Evolutionary conservation across 768 basidiomycete species (phyloP), one percentile per base, ranked within the genome.

Genomic region (Rhodosporidiobolus odoratus): DNA sequence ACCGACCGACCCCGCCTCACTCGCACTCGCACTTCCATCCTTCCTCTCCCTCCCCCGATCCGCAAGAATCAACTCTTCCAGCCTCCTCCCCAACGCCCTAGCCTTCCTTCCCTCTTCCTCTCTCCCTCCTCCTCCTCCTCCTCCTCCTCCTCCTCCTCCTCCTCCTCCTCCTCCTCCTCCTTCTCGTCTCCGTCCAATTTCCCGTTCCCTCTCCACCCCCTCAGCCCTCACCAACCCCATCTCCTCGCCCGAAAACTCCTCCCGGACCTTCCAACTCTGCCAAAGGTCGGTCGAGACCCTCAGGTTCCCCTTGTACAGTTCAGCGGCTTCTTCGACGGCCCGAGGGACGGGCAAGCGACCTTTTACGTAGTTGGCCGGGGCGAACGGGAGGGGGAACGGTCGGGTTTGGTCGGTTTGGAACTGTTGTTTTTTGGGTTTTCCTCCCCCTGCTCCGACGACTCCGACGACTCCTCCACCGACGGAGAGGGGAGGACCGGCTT

Each of bases 351-450:
- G 78, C 67, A 37, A 85, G 82, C 62, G 69, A 65, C 83, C 82
- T 64, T 80, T 68, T 57, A 83, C 58, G 54, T 58, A 66, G 67
- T 78, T 78, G 35, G 76, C 69, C 12, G 87, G 85, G 10, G 92
- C 91, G 78, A 96, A 99, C 0, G 96, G 96, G 79, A 99, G 94
- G 69, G 98, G 81, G 79, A 98, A 99, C 2, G 96, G 95, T 19
- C 90, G 84, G 56, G 82, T 87, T 78, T 94, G 96, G 80, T 99
- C 96, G 0, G 96, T 99, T 78, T 98, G 96, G 79, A 92, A 99
- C 78, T 95, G 92, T 78, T 95, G 95, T 79, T 98, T 97, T 83
- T 99, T 99, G 16, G 91, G 92, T 77, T 95, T 97, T 3, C 87
- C 90, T n/a, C n/a, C n/a, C n/a, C n/a, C n/a, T n/a, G n/a, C n/a